Conservation (phyloP, 2,329 filamentous ascomycete genomes). For the Albophoma yamanashiensis region DNA sequence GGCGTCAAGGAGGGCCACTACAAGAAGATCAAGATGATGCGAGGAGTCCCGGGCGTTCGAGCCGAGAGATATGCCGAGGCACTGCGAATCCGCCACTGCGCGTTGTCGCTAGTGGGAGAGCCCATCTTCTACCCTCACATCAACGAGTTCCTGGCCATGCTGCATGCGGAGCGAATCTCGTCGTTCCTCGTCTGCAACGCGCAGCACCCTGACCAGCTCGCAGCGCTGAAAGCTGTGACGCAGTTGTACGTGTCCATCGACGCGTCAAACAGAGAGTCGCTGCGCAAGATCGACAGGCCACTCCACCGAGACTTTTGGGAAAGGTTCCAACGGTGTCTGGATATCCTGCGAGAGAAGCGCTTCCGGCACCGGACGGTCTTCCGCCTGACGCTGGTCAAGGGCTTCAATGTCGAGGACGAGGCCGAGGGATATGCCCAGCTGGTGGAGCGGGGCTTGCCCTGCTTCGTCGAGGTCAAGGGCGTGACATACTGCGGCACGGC, state of each 20-base stretch:
- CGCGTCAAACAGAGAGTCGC: slow-evolving; percentile 77
- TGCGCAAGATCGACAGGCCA: slow-evolving; percentile 82
- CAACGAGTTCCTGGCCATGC: slow-evolving; percentile 76
- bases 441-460: slow-evolving; percentile 75
- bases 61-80: slow-evolving; percentile 89
- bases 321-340: slow-evolving; percentile 80
- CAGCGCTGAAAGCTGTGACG: slow-evolving; percentile 72
- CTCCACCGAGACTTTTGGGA: slow-evolving; percentile 97
- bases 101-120: slow-evolving; percentile 83
- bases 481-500: slow-evolving; percentile 94
- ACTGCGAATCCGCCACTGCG: slow-evolving; percentile 88
- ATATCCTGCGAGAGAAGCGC: slow-evolving; percentile 75
- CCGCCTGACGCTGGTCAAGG: slow-evolving; percentile 89
- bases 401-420: slow-evolving; percentile 95
- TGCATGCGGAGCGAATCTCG: slow-evolving; percentile 80
- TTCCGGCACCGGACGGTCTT: slow-evolving; percentile 88
- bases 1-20: slow-evolving; percentile 90
- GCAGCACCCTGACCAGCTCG: slow-evolving; percentile 87
- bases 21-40: slow-evolving; percentile 95
- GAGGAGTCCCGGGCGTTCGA: slow-evolving; percentile 83
- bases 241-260: slow-evolving; percentile 97
- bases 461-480: slow-evolving; percentile 92
- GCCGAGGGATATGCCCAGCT: slow-evolving; percentile 82
- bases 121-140: slow-evolving; percentile 99
- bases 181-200: slow-evolving; percentile 96